Percentiles rank a stretch among this genome's conserved stretches.
Conservation (phyloP, 2,329 filamentous ascomycete species). For the Aspergillus thermomutatus region DNA sequence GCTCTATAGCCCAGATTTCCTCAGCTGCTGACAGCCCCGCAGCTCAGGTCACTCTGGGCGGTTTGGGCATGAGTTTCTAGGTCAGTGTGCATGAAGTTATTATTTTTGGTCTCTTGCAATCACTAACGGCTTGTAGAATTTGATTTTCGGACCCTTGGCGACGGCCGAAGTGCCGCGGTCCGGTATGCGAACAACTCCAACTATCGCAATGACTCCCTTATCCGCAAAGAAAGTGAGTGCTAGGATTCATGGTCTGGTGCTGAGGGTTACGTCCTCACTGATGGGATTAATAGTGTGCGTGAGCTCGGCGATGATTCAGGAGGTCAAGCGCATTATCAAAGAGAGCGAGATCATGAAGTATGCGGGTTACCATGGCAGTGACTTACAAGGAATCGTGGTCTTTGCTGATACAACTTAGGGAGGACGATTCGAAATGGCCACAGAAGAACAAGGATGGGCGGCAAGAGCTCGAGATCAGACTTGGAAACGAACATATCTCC, state of each 20-base stretch:
- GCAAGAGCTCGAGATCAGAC: constrained; percentile 90
- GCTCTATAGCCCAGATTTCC: constrained; percentile 31
- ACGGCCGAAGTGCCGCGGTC: constrained; percentile 88
- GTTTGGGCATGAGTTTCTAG: constrained; percentile 96
- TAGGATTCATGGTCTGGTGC: constrained; percentile 3
- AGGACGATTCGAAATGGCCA: constrained; percentile 98
- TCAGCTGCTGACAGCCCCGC: constrained; percentile 41
- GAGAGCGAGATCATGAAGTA: constrained; percentile 97
- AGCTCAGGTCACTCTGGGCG: constrained; percentile 97
- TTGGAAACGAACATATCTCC: constrained; percentile 94
- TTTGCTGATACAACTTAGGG: constrained; percentile 52
- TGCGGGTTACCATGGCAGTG: constrained; percentile 16
- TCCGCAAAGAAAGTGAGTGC: constrained; percentile 94
- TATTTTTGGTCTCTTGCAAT: constrained; percentile 16
- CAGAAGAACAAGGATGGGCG: constrained; percentile 99
- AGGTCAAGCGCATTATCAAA: constrained; percentile 97
- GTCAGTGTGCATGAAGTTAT: constrained; percentile 48
- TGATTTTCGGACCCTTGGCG: constrained; percentile 87
- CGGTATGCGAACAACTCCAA: constrained; percentile 99
- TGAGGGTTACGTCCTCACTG: constrained; percentile 10
- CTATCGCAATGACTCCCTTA: constrained; percentile 96
- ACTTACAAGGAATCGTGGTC: not conserved
- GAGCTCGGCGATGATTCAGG: constrained; percentile 81
- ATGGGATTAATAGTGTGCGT: constrained; percentile 72
- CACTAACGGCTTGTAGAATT: constrained; percentile 64